These are phyloP conservation scores for Physcomitrellopsis africana DNA, from an alignment of 225 moss, liverwort and hornwort species.

Conservation along the genomic window DNA sequence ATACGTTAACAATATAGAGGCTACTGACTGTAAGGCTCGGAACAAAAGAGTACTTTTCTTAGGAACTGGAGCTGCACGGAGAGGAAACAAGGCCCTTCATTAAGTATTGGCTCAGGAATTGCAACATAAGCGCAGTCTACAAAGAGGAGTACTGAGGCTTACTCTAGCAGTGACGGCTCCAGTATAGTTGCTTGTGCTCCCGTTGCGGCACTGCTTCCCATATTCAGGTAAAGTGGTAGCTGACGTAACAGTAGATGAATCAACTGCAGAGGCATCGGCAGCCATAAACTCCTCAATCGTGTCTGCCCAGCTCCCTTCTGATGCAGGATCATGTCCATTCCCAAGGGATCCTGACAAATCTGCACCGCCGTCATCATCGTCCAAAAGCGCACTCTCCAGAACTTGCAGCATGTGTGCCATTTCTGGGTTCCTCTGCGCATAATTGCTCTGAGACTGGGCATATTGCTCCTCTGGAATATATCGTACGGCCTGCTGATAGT, in stretches of 20 bases:
- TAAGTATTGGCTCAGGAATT: neutral
- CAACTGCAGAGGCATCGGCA: conserved; percentile 32
- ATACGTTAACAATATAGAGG: too few relatives aligned
- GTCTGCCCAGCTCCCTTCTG: conserved; percentile 57
- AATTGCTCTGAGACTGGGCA: conserved; percentile 40
- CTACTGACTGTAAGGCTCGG: too few relatives aligned
- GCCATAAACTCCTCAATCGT: conserved; percentile 57
- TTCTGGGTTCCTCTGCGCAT: conserved; percentile 30
- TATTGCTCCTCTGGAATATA: conserved; percentile 43
- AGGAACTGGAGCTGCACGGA: too few relatives aligned
- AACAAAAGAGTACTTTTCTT: too few relatives aligned
- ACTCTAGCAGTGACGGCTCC: conserved; percentile 29
- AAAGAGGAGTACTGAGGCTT: neutral
- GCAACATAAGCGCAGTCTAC: neutral
- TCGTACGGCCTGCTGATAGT: conserved; percentile 33
- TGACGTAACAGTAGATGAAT: conserved; percentile 32
- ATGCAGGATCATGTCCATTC: conserved; percentile 35
- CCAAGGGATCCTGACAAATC: conserved; percentile 39
- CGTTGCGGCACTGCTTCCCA: conserved; percentile 23
- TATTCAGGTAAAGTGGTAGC: conserved; percentile 3
- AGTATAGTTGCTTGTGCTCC: conserved; percentile 23
- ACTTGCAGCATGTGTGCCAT: conserved; percentile 55
- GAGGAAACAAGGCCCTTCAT: too few relatives aligned
- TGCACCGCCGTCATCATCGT: conserved; percentile 46
- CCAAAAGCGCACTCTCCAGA: conserved; percentile 59